Evolutionary conservation across 2,329 filamentous ascomycete species (phyloP).

Genomic region (Phialophora macrospora): DNA sequence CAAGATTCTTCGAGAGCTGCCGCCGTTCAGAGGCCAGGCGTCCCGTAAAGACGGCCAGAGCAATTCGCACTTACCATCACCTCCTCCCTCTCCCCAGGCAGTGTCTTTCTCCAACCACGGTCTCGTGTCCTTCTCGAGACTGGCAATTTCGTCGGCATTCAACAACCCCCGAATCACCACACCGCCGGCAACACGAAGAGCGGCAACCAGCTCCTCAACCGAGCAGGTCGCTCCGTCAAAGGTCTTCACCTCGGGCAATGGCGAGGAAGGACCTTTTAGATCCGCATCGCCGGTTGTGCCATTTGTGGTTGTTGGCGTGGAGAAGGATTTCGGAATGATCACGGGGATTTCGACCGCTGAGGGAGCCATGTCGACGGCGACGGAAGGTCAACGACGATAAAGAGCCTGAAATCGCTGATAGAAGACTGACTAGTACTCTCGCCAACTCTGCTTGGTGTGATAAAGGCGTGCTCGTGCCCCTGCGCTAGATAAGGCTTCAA

Average conservation of each 20-base stretch:
- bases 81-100: constrained; percentile 29
- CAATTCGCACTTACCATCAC: constrained; percentile 5
- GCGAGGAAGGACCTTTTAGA: constrained; percentile 24
- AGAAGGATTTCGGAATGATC: constrained; percentile 18
- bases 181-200: constrained; percentile 29
- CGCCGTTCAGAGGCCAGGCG: background rate
- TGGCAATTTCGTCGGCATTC: constrained; percentile 18
- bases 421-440: background rate
- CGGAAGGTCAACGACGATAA: background rate
- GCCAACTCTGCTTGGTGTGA: too few species aligned
- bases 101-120: constrained; percentile 36
- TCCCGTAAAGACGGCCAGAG: background rate
- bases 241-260: constrained; percentile 25
- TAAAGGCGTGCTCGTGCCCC: background rate
- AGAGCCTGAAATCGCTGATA: background rate
- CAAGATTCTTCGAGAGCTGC: background rate
- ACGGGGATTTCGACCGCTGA: constrained; percentile 22
- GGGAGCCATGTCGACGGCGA: constrained; percentile 18
- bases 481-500: background rate
- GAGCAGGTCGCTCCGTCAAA: constrained; percentile 22
- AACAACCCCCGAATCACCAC: constrained; percentile 34
- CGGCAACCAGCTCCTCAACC: constrained; percentile 26
- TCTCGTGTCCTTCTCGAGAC: constrained; percentile 36
- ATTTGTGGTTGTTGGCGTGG: constrained; percentile 2
- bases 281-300: background rate